Evolutionary conservation across 2,329 filamentous ascomycete genomes (phyloP).

Genomic region (Cercospora zeae-maydis): DNA sequence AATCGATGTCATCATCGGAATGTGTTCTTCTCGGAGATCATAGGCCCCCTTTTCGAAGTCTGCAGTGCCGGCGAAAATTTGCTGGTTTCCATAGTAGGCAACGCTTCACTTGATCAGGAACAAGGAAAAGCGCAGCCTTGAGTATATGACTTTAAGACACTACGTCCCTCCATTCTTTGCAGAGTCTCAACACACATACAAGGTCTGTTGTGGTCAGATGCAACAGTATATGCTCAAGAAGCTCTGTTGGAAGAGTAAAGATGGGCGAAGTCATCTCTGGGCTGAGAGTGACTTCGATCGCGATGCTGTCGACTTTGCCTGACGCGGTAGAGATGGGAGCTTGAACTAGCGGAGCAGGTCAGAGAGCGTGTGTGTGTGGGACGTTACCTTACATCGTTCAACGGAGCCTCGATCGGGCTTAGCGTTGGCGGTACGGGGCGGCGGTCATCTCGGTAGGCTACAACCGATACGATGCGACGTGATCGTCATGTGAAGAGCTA

Average conservation of each 20-base stretch:
- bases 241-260: not conserved
- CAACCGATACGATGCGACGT: too few species aligned
- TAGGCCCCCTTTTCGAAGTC: not conserved
- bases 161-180: not conserved
- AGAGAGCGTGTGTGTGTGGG: too few species aligned
- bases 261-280: not conserved
- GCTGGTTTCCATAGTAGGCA: not conserved
- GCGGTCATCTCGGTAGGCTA: too few species aligned
- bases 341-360: not conserved
- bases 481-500: too few species aligned
- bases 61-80: not conserved
- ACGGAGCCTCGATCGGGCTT: too few species aligned
- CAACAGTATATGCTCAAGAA: not conserved
- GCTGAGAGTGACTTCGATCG: not conserved
- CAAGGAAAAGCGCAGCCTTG: not conserved
- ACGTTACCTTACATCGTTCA: too few species aligned
- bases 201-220: not conserved
- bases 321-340: too few species aligned
- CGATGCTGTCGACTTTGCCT: too few species aligned
- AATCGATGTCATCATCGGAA: too few species aligned
- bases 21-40: not conserved
- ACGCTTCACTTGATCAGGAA: not conserved
- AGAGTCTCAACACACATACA: not conserved
- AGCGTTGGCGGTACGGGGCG: too few species aligned
- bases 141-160: not conserved